phyloP scores from a whole-genome alignment of 2,329 filamentous ascomycete species.

The Teratosphaeria destructans region DNA sequence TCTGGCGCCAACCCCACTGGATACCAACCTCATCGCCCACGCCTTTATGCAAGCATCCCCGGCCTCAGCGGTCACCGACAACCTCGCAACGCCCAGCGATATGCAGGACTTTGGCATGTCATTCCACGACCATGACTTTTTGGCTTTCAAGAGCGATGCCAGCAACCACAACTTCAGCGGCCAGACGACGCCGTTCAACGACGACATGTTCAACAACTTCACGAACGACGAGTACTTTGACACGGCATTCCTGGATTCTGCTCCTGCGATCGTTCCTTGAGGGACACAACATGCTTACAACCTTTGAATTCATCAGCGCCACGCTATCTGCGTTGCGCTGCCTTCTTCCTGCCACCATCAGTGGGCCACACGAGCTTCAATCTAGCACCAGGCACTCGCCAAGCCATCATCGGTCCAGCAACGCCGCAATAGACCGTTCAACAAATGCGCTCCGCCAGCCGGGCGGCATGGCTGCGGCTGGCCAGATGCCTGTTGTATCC shows the following conservation, averaged over 20 bases:
- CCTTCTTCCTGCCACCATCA: neutral
- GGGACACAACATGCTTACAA: neutral
- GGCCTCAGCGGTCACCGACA: constrained; percentile 15
- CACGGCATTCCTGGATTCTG: neutral
- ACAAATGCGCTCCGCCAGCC: no score
- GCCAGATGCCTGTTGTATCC: no score
- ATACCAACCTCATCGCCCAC: constrained; percentile 14
- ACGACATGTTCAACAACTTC: neutral
- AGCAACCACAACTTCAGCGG: neutral
- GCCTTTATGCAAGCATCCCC: constrained; percentile 8
- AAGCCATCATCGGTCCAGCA: neutral
- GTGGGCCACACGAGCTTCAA: no score
- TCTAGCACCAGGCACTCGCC: neutral
- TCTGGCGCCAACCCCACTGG: constrained; percentile 29
- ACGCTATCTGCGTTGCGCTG: neutral
- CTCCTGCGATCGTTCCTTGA: neutral
- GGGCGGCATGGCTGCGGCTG: no score
- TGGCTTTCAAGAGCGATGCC: neutral
- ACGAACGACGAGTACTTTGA: neutral
- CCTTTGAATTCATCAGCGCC: neutral
- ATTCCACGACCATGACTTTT: neutral
- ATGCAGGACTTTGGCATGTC: neutral
- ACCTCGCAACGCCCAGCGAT: constrained; percentile 8
- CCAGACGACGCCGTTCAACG: neutral
- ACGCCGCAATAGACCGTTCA: neutral